Percentiles rank a stretch among this genome's conserved stretches.
These are phyloP conservation scores for Boletus speciosus DNA, from an alignment of 768 basidiomycete species.

Conservation along the genomic window DNA sequence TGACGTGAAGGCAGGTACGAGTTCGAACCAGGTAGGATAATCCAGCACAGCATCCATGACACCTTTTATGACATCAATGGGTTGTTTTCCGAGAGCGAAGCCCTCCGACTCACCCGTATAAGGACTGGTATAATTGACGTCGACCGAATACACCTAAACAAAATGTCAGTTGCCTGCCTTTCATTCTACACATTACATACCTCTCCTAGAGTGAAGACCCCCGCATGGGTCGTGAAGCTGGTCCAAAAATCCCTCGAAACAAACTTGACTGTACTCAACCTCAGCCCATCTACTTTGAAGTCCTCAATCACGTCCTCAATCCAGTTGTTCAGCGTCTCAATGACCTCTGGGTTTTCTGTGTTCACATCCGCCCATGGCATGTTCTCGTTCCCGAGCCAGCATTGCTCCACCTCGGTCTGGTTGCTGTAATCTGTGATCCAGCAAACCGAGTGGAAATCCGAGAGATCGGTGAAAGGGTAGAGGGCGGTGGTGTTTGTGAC, in stretches of 20 bases:
- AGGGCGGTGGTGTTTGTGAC: conserved; percentile 20
- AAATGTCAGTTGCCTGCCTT: conserved; percentile 10
- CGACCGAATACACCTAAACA: conserved; percentile 39
- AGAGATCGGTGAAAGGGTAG: conserved; percentile 32
- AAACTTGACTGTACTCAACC: conserved; percentile 61
- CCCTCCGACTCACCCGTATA: conserved; percentile 38
- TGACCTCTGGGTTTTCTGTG: conserved; percentile 48
- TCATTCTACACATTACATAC: conserved; percentile 29
- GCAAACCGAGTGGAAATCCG: conserved; percentile 39
- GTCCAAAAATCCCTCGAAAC: conserved; percentile 54
- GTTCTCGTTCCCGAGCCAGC: conserved; percentile 55
- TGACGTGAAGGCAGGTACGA: conserved; percentile 39
- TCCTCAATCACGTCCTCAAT: conserved; percentile 42
- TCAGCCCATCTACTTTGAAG: conserved; percentile 52
- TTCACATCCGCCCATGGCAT: conserved; percentile 58
- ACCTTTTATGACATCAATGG: conserved; percentile 25
- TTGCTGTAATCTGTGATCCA: conserved; percentile 43
- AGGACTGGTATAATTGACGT: conserved; percentile 35
- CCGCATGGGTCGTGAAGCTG: conserved; percentile 44
- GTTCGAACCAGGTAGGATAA: conserved; percentile 46
- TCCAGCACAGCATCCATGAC: conserved; percentile 45
- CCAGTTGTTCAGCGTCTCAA: conserved; percentile 45
- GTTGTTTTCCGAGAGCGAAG: background rate
- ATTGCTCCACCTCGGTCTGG: conserved; percentile 49
- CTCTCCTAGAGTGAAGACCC: conserved; percentile 56